A percentile compares a stretch with the other conserved stretches of the same genome.
These are phyloP conservation scores for Blastobotrys raffinosifermentans DNA, from an alignment of 1,139 yeast genomes.

Conservation along the genomic window DNA sequence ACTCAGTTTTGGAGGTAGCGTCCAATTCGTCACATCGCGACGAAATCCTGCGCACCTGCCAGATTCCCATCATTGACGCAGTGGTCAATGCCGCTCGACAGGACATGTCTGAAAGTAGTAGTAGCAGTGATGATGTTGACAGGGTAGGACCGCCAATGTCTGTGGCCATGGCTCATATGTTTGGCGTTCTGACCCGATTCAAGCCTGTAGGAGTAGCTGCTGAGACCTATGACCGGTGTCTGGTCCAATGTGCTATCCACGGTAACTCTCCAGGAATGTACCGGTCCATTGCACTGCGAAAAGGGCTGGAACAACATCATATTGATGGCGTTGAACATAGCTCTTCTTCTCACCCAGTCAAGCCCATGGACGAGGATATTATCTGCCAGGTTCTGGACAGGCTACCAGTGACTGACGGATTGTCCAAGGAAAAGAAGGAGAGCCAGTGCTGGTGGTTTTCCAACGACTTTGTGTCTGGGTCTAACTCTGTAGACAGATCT, in stretches of 20 bases:
- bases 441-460: constrained; percentile 11
- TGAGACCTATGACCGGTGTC: constrained; percentile 26
- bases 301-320: constrained; percentile 14
- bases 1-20: constrained; percentile 24
- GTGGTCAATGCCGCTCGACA: constrained; percentile 16
- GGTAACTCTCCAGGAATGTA: constrained; percentile 30
- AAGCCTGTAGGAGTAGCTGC: constrained; percentile 21
- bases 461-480: constrained; percentile 7
- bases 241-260: constrained; percentile 24
- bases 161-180: constrained; percentile 30
- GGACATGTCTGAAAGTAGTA: neutral
- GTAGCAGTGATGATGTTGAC: constrained; percentile 6
- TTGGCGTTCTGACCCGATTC: constrained; percentile 29
- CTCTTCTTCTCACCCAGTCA: too few relatives aligned
- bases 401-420: constrained; percentile 22
- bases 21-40: constrained; percentile 20
- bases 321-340: too few relatives aligned
- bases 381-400: constrained; percentile 23
- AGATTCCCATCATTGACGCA: constrained; percentile 23
- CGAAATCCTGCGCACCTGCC: constrained; percentile 25
- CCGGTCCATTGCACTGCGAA: constrained; percentile 24
- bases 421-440: constrained; percentile 14
- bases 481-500: constrained; percentile 24
- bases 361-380: constrained; percentile 13
- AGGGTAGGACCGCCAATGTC: constrained; percentile 15